Base-by-base conservation (phyloP, 371 early-diverging fungal species). In the Mucor piriformis region DNA sequence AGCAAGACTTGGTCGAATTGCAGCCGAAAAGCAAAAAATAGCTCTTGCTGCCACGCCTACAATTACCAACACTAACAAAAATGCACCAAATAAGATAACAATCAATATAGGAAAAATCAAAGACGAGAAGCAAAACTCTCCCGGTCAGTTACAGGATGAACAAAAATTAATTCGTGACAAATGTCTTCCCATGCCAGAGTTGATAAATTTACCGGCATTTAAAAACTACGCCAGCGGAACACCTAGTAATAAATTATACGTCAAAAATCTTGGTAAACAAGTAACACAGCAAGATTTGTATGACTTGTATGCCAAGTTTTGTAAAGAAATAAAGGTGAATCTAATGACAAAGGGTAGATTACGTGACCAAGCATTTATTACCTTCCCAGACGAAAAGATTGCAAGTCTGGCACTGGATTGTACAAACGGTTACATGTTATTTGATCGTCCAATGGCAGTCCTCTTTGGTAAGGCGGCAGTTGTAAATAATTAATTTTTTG, bases 291-390 rank as follows among this genome's bases (percentile, higher is more conserved):
- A 65, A 38, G 78, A 82, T 8, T 37, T 82, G 6, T n/a, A 29
- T 10, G 32, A 48, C 2, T 15, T 82, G 5, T 82, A 70, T 38
- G 64, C 64, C 0, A 42, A 51, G 3, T 81, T 74, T 40, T 25
- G 61, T 7, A 44, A 52, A 34, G 56, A 65, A 6, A 29, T 73
- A 10, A 12, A 54, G 10, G 66, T 77, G 10, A 40, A 69, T 49
- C 37, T 77, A n/a, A 73, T 73, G 74, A 57, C 34, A 4, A 66
- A 61, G 37, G 77, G 77, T 6, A 61, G 68, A 32, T 42, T 80
- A 24, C 57, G 65, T 23, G 77, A 63, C 8, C 81, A 80, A 40
- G 81, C 81, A 10, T 80, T 80, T 57, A 62, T 77, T 13, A 59
- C 38, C 0, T 71, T 74, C 43, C 53, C 59, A 11, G 50, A 59